Evolutionary conservation across 2,329 filamentous ascomycete species (phyloP).

Genomic region (Clonostachys byssicola): DNA sequence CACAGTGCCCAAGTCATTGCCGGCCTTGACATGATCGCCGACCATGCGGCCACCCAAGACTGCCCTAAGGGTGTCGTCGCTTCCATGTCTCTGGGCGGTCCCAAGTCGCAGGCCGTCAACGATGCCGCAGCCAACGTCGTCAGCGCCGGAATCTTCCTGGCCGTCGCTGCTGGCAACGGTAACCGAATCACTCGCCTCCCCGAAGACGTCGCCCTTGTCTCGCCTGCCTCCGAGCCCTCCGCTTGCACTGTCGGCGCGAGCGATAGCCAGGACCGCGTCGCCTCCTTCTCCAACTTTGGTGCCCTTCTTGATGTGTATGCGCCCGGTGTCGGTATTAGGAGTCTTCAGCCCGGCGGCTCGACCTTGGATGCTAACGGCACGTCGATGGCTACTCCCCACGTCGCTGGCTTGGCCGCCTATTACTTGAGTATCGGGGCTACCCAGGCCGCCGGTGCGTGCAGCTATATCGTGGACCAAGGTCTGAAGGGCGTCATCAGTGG

Average conservation of each 20-base stretch:
- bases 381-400: constrained; percentile 35
- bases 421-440: constrained; percentile 34
- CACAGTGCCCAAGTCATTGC: constrained; percentile 33
- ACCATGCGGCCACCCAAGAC: constrained; percentile 24
- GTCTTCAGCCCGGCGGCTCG: constrained; percentile 35
- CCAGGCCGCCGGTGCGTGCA: constrained; percentile 26
- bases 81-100: constrained; percentile 51
- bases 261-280: constrained; percentile 26
- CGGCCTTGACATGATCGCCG: constrained; percentile 36
- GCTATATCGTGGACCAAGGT: constrained; percentile 30
- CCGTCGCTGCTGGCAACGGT: constrained; percentile 55
- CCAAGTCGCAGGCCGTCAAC: constrained; percentile 41
- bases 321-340: constrained; percentile 39
- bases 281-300: constrained; percentile 47
- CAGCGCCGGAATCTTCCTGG: constrained; percentile 35
- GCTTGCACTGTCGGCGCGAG: constrained; percentile 52
- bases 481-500: constrained; percentile 28
- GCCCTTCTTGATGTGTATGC: constrained; percentile 43
- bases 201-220: constrained; percentile 25
- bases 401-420: constrained; percentile 35
- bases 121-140: constrained; percentile 40
- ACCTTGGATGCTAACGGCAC: constrained; percentile 38
- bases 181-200: constrained; percentile 23
- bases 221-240: constrained; percentile 39
- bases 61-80: constrained; percentile 40